These are phyloP conservation scores for Capsicum pubescens DNA, from an alignment of 257 asterid genomes.

Conservation along the genomic window DNA sequence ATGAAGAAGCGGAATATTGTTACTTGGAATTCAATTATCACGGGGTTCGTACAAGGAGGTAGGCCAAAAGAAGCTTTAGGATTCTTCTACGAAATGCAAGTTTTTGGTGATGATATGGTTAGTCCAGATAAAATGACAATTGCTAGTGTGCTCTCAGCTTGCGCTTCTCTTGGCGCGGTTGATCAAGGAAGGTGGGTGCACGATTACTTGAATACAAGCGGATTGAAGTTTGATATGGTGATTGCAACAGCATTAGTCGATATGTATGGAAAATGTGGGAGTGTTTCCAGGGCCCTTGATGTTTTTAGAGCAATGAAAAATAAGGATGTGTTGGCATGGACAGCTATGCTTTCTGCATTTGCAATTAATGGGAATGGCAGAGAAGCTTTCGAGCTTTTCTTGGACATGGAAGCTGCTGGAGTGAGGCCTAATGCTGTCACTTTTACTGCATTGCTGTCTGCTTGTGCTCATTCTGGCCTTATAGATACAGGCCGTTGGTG, in stretches of 20 bases:
- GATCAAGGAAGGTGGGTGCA: conserved; percentile 83
- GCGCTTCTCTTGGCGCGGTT: conserved; percentile 83
- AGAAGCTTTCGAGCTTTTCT: conserved; percentile 60
- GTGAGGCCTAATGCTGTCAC: conserved; percentile 75
- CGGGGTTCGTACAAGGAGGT: conserved; percentile 81
- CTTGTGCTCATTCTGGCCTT: conserved; percentile 75
- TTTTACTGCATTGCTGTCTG: conserved; percentile 59
- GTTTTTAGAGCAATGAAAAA: conserved; percentile 58
- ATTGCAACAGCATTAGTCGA: conserved; percentile 79
- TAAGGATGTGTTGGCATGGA: conserved; percentile 82
- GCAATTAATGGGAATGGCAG: conserved; percentile 67
- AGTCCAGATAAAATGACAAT: conserved; percentile 73
- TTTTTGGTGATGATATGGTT: conserved; percentile 37
- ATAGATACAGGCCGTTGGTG: conserved; percentile 64
- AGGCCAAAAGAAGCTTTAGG: conserved; percentile 72
- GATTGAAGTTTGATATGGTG: conserved; percentile 70
- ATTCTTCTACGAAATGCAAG: conserved; percentile 69
- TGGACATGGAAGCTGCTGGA: conserved; percentile 59
- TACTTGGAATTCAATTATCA: conserved; percentile 84
- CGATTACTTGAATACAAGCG: conserved; percentile 56
- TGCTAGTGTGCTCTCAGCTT: conserved; percentile 73
- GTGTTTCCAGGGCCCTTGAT: conserved; percentile 54
- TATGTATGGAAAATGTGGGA: conserved; percentile 88
- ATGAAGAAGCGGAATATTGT: conserved; percentile 62
- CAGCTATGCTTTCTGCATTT: conserved; percentile 72